phyloP scores from a whole-genome alignment of 306 rosid genomes.

The Pachyrhizus erosus region DNA sequence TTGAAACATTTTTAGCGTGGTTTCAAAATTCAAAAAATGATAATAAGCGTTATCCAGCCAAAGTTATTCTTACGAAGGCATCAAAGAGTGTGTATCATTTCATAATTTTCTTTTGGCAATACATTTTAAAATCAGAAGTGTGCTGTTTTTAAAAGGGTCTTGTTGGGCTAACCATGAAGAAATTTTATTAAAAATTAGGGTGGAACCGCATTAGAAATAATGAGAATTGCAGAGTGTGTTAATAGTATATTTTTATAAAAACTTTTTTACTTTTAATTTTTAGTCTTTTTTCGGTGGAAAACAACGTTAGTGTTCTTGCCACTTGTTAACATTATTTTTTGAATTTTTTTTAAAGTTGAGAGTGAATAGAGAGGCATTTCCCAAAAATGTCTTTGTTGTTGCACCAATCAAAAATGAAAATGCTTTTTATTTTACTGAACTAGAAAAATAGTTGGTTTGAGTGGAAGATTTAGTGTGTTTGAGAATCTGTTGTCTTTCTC shows the following conservation, averaged over 20 bases:
- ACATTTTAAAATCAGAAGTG: background rate
- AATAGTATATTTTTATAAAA: background rate
- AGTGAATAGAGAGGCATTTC: too few relatives aligned
- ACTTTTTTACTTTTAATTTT: too few relatives aligned
- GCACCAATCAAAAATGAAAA: too few relatives aligned
- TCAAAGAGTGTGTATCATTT: background rate
- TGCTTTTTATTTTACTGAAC: too few relatives aligned
- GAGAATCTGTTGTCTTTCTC: too few relatives aligned
- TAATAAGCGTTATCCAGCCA: background rate
- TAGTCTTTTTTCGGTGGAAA: background rate
- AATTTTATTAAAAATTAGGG: background rate
- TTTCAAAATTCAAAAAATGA: background rate
- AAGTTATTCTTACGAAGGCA: background rate
- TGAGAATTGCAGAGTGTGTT: background rate
- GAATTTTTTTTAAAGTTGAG: too few relatives aligned
- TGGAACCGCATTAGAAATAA: background rate
- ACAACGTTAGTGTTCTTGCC: background rate
- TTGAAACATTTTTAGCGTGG: background rate
- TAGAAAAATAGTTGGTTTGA: too few relatives aligned
- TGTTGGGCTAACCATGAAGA: background rate
- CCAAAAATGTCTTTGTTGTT: too few relatives aligned
- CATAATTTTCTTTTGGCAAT: background rate
- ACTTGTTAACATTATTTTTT: too few relatives aligned
- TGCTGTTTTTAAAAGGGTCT: background rate
- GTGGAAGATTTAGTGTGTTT: too few relatives aligned